A percentile compares a stretch with the other conserved stretches of the same genome.
phyloP scores from a whole-genome alignment of 805 yeast species.

The Peterozyma toletana region DNA sequence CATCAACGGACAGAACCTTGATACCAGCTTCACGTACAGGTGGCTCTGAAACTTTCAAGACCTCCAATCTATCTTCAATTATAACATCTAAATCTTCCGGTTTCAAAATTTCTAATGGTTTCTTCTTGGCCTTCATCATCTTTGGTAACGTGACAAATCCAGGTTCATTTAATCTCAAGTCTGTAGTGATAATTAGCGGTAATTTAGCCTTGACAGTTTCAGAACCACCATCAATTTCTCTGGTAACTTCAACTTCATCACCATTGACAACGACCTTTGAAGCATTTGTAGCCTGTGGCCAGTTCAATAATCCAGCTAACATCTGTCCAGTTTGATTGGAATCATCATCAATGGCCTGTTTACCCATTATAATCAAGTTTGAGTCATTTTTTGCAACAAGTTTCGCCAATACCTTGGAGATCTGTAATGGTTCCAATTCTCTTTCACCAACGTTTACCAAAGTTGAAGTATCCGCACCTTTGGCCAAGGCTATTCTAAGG shows the following conservation, averaged over 20 bases:
- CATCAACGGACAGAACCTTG: slow-evolving; percentile 76
- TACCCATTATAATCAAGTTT: slow-evolving; percentile 84
- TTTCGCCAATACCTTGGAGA: slow-evolving; percentile 77
- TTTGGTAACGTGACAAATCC: slow-evolving; percentile 94
- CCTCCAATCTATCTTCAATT: slow-evolving; percentile 54
- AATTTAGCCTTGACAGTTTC: slow-evolving; percentile 71
- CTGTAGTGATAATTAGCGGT: slow-evolving; percentile 88
- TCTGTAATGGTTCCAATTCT: slow-evolving; percentile 74
- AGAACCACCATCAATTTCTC: slow-evolving; percentile 95
- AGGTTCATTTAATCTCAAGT: slow-evolving; percentile 89
- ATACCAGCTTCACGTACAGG: slow-evolving; percentile 75
- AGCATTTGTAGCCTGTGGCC: slow-evolving; percentile 98
- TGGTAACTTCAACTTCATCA: slow-evolving; percentile 61
- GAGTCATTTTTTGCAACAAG: slow-evolving; percentile 63
- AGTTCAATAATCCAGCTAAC: slow-evolving; percentile 84
- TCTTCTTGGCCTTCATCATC: slow-evolving; percentile 97
- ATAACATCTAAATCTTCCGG: slow-evolving; percentile 66
- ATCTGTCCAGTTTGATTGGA: slow-evolving; percentile 94
- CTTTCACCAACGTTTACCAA: slow-evolving; percentile 70
- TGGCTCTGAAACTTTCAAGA: slow-evolving; percentile 78
- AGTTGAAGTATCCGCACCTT: slow-evolving; percentile 87
- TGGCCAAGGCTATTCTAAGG: slow-evolving; percentile 84
- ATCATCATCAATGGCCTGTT: slow-evolving; percentile 96
- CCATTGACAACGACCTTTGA: slow-evolving; percentile 66
- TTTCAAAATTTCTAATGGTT: slow-evolving; percentile 68